Percentiles rank a stretch among this genome's conserved stretches.
Conservation (phyloP, 1,284 basidiomycete genomes). For the Cutaneotrichosporon mucoides region DNA sequence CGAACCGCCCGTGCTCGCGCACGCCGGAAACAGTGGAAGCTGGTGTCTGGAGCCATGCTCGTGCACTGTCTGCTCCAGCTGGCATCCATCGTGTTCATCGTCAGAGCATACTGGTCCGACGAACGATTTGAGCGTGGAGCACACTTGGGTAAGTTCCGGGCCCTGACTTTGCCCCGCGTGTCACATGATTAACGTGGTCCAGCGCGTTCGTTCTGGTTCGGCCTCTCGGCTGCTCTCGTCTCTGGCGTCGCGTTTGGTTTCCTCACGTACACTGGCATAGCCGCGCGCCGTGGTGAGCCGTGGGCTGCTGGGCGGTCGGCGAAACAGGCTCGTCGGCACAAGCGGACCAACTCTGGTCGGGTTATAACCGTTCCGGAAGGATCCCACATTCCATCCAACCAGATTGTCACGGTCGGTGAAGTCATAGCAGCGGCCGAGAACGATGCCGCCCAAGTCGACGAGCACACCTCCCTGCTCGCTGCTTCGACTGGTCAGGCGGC, state of each 20-base stretch:
- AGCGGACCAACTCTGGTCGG: conserved; percentile 43
- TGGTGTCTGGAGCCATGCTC: conserved; percentile 46
- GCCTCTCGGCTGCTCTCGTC: conserved; percentile 39
- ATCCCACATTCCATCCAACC: conserved; percentile 34
- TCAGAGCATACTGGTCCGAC: conserved; percentile 45
- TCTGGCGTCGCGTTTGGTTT: conserved; percentile 35
- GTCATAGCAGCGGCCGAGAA: conserved; percentile 32
- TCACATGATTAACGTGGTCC: not conserved
- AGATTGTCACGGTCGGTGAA: conserved; percentile 41
- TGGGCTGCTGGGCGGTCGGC: conserved; percentile 49
- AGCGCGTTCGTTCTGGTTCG: conserved; percentile 45
- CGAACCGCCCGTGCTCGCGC: conserved; percentile 44
- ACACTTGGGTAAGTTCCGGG: conserved; percentile 32
- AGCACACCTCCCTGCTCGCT: conserved; percentile 40
- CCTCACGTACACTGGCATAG: conserved; percentile 45
- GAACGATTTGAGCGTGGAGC: conserved; percentile 39
- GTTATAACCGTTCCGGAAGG: conserved; percentile 44
- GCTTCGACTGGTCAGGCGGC: not conserved
- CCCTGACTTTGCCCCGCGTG: too few species aligned
- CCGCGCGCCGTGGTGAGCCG: conserved; percentile 46
- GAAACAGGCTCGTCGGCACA: conserved; percentile 36
- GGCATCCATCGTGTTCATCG: conserved; percentile 39
- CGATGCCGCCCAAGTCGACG: conserved; percentile 18
- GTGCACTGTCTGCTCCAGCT: conserved; percentile 45
- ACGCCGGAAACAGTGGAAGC: conserved; percentile 47